phyloP scores from a whole-genome alignment of 305 asterid species.

The Fraxinus ornus region DNA sequence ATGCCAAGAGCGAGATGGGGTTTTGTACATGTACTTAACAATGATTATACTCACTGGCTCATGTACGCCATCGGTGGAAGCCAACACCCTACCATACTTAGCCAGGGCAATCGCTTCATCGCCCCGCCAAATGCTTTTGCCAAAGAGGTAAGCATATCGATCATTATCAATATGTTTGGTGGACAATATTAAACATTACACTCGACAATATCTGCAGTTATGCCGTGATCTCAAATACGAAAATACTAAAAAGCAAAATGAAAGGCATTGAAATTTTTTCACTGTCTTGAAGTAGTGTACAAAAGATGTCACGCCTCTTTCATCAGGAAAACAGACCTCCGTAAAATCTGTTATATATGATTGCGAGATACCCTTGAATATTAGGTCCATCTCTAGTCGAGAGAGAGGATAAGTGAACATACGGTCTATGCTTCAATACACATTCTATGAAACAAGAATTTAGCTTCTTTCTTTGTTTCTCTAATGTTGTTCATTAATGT shows the following conservation, averaged over 20 bases:
- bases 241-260: neutral
- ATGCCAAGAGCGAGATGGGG: constrained; percentile 70
- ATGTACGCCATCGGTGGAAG: constrained; percentile 89
- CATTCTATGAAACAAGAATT: neutral
- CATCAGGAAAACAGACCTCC: too few species aligned
- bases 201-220: neutral
- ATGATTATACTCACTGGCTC: constrained; percentile 58
- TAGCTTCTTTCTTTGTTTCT: neutral
- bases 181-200: neutral
- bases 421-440: neutral
- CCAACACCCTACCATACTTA: constrained; percentile 62
- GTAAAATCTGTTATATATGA: too few species aligned
- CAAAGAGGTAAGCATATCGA: constrained; percentile 48
- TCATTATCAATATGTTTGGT: neutral
- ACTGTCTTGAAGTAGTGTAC: too few species aligned
- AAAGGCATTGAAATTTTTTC: too few species aligned
- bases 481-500: neutral
- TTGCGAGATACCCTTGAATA: too few species aligned
- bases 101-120: constrained; percentile 65
- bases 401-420: neutral
- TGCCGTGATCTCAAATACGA: neutral
- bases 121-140: constrained; percentile 45
- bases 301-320: too few species aligned
- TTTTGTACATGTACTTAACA: constrained; percentile 58
- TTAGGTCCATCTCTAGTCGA: neutral